Evolutionary conservation across 106 monocot species (phyloP), one percentile per base, ranked within the genome.

Genomic region (Gastrodia elata): DNA sequence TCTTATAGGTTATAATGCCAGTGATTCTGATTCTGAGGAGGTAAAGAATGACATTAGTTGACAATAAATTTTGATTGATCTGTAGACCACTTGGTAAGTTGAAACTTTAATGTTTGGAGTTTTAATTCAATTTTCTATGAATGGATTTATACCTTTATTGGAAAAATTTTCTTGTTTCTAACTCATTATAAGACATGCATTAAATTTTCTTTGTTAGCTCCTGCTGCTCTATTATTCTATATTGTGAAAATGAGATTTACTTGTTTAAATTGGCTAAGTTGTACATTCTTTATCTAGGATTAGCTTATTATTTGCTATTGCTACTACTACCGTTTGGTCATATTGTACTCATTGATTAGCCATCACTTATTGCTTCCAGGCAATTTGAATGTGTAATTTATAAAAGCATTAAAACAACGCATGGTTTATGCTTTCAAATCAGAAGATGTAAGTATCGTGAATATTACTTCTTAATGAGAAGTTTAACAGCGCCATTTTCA

Each of bases 1-100:
- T 32, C n/a, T 58, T 41, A 1, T 39, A 84, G 85, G 89, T 8
- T 85, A 85, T 67, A 85, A 85, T 71, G 89, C 85, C 18, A 89
- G 89, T 72, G 89, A 89, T 68, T 89, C 89, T 0, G 89, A 89
- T 68, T 85, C 89, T 68, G 89, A 85, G 70, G 85, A 85, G 6
- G 68, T 34, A 30, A 76, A 74, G 44, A 76, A 77, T 68, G 72
- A 77, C 9, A 14, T 36, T 49, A 83, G 73, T 58, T 64, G 68
- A 78, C 56, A 57, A 67, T 3, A 37, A 18, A 1, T 26, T 67
- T 33, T 65, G 36, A 48, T 22, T 65, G 9, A 79, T 16, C 37
- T 39, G 43, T 26, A 33, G 20, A 68, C 67, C 44, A 32, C 6
- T 33, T 30, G 64, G 76, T 76, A 39, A 76, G 76, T 68, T 76